Evolutionary conservation across 2,329 filamentous ascomycete species (phyloP), one percentile per base, ranked within the genome.

Genomic region (Cryoendolithus antarcticus): DNA sequence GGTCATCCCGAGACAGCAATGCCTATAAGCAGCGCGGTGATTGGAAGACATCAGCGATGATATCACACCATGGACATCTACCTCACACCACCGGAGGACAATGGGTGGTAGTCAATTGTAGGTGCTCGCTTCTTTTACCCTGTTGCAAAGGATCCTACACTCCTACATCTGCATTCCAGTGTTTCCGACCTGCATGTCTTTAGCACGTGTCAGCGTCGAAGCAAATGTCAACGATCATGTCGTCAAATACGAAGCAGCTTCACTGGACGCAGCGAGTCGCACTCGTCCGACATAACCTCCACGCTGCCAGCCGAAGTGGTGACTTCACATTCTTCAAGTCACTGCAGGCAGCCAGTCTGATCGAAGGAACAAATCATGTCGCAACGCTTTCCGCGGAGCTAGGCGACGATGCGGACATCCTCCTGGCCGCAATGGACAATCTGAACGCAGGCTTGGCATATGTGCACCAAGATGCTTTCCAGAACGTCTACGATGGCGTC

Each of bases 251-350:
- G 40, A 48, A 51, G 41, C 58, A 57, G 40, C 54, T 68, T 21
- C 63, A 66, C 41, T 68, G 64, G 64, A 64, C 57, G 11, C 64
- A 68, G 49, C 58, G 63, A 5, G 51, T 67, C 33, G 64, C 64
- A 6, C 54, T 68, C 1, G 57, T 67, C 27, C 52, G 63, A 34
- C 64, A 67, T 44, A 67, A 64, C 30, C 56, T 67, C 27, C 63
- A 66, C 45, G 52, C 58, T 6, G 63, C 64, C 10, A 58, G 61
- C 42, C 54, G 60, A 13, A 67, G 62, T 32, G 60, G 60, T 34
- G 62, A 66, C 48, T 68, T 64, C 43, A 61, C 56, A 35, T 67
- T 67, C 53, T 67, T 67, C 59, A 67, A 65, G 42, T 58, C 58
- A 1, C 58, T 67, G 13, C 65, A 67, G 50, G 64, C 61, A 10